Evolutionary conservation across 805 yeast genomes (phyloP).

Genomic region (Sugiyamaella boreocaroliniensis): DNA sequence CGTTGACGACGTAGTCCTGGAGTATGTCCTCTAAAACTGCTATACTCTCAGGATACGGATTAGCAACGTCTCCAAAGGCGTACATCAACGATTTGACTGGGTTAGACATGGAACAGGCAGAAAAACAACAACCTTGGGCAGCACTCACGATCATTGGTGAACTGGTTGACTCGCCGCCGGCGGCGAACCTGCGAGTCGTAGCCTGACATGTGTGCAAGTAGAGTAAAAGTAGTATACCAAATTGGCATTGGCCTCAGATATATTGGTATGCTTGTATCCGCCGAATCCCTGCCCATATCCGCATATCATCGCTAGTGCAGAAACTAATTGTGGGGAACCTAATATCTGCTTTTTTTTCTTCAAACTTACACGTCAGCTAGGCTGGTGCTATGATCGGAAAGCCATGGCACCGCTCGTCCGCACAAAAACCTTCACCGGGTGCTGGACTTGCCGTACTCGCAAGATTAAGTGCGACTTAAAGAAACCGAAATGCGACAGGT

Average conservation of each 20-base stretch:
- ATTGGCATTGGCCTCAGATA: too few species aligned
- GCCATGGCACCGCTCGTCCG: constrained; percentile 25
- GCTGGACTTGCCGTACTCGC: constrained; percentile 78
- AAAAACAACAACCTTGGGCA: not conserved
- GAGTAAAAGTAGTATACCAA: too few species aligned
- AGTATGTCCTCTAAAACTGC: constrained; percentile 62
- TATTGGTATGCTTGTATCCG: not conserved
- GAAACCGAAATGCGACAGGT: constrained; percentile 64
- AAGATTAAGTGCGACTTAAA: constrained; percentile 74
- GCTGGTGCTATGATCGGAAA: not conserved
- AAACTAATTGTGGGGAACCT: not conserved
- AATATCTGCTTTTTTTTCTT: not conserved
- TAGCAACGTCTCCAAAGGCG: constrained; percentile 67
- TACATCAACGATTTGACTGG: constrained; percentile 49
- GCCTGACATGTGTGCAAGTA: too few species aligned
- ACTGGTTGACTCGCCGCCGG: constrained; percentile 39
- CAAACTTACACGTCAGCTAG: not conserved
- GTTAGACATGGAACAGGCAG: not conserved
- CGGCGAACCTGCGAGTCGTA: constrained; percentile 20
- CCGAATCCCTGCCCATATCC: not conserved
- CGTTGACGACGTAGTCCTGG: constrained; percentile 54
- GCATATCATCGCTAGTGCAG: not conserved
- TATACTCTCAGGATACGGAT: constrained; percentile 60
- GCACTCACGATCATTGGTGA: constrained; percentile 37
- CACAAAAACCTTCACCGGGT: constrained; percentile 76